Base-by-base conservation (phyloP, 345 rosid species). In the Conringia planisiliqua region DNA sequence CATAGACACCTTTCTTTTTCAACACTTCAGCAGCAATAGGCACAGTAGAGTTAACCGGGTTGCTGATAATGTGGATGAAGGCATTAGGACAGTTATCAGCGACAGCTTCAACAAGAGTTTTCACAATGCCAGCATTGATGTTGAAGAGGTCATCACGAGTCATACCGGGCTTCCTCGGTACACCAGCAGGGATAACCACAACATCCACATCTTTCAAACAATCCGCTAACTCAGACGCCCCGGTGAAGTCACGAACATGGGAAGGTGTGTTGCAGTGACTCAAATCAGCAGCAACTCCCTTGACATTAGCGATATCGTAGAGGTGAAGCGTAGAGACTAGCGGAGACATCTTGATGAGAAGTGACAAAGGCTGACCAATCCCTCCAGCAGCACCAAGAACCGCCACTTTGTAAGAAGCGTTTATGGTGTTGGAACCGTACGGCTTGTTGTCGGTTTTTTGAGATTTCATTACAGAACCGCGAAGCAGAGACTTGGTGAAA, bases 201-300 rank as follows among this genome's bases (percentile, higher is more conserved):
- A 91, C 91, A 29, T 94, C 74, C 2, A 85, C 93, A 46, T 90
- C 96, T 55, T 87, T 89, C 82, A 94, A 81, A 73, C 84, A 86
- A 33, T 82, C 72, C 10, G 93, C 87, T 42, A 94, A 79, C 82
- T 89, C 93, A 29, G 92, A 59, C 10, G 88, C 85, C 1, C 97
- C 96, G 2, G 97, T 88, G 81, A 91, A 94, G 79, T 91, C 95
- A 75, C 75, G 81, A 70, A 94, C 97, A 71, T 87, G 88, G 6
- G 95, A 85, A 5, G 97, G 98, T 2, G 98, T 91, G 73, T 94
- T 94, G 82, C 95, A 94, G 82, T 94, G 98, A 70, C 98, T 88
- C 48, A 94, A 79, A 80, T 94, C 98, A 57, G 96, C 96, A 73
- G 92, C 96, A 26, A 94, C 96, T 71, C 98, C 98, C 80, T 87